Evolutionary conservation across 108 stramenopile species (phyloP).

Genomic region (Thalassiosira profunda): DNA sequence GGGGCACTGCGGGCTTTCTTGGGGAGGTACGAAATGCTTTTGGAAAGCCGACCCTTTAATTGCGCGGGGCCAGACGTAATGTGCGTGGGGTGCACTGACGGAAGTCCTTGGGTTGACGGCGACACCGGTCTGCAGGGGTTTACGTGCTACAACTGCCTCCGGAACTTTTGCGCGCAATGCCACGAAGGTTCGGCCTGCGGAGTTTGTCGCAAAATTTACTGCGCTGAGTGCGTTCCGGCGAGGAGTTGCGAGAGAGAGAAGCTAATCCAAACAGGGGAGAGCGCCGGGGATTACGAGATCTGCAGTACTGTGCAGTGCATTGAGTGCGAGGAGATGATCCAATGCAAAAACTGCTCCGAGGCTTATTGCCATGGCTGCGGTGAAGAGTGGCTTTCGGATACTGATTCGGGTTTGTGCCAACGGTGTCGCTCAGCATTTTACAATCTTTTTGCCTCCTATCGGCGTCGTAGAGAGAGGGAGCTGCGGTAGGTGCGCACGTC

Average conservation of each 20-base stretch:
- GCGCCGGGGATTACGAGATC: slow-evolving; percentile 24
- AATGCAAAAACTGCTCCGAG: slow-evolving; percentile 34
- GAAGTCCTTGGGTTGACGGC: neutral
- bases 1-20: neutral
- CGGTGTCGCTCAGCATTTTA: too few species aligned
- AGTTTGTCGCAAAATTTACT: too few species aligned
- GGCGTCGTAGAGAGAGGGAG: too few species aligned
- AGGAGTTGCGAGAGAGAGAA: too few species aligned
- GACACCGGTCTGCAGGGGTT: neutral
- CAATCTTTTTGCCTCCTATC: too few species aligned
- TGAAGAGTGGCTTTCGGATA: slow-evolving; percentile 19
- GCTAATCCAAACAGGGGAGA: slow-evolving; percentile 37
- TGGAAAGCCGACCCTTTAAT: neutral
- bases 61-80: neutral
- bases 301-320: slow-evolving; percentile 26
- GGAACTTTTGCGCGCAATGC: neutral
- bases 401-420: too few species aligned
- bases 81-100: neutral
- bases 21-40: neutral
- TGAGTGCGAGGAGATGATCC: slow-evolving; percentile 26
- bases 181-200: too few species aligned
- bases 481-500: too few species aligned
- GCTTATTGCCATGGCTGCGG: slow-evolving; percentile 42
- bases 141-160: neutral
- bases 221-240: too few species aligned